phyloP scores from a whole-genome alignment of 78 protist genomes.

The Tieghemostelium lacteum region DNA sequence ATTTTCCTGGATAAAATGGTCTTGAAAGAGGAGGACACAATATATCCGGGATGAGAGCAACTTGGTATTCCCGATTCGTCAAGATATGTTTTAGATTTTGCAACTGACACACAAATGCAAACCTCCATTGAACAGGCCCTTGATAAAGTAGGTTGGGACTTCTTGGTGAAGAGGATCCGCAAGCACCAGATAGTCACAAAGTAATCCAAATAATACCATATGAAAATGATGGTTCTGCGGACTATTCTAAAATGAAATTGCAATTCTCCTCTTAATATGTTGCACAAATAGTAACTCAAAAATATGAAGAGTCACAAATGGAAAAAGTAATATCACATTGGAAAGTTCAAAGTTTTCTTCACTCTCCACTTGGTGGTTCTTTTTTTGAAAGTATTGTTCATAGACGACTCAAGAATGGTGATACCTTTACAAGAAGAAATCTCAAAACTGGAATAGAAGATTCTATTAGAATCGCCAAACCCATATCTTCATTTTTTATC shows the following conservation, averaged over 20 bases:
- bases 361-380: conserved; percentile 38
- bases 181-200: conserved; percentile 28
- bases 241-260: conserved; percentile 3
- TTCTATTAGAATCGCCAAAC: conserved; percentile 1
- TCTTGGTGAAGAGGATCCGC: conserved; percentile 12
- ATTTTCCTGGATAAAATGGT: no score
- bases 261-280: conserved; percentile 50
- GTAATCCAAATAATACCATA: conserved; percentile 44
- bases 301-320: neutral
- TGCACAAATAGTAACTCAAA: neutral
- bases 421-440: conserved; percentile 8
- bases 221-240: neutral
- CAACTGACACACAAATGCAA: no score
- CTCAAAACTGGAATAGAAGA: neutral
- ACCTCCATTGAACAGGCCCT: no score
- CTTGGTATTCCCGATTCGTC: no score
- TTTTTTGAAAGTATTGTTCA: conserved; percentile 16
- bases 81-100: no score
- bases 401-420: neutral
- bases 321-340: neutral
- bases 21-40: no score
- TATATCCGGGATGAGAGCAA: no score
- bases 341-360: conserved; percentile 8
- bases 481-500: neutral
- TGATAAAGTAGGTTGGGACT: no score